Conservation (phyloP, 2,329 filamentous ascomycete genomes). For the Purpureocillium lavendulum region DNA sequence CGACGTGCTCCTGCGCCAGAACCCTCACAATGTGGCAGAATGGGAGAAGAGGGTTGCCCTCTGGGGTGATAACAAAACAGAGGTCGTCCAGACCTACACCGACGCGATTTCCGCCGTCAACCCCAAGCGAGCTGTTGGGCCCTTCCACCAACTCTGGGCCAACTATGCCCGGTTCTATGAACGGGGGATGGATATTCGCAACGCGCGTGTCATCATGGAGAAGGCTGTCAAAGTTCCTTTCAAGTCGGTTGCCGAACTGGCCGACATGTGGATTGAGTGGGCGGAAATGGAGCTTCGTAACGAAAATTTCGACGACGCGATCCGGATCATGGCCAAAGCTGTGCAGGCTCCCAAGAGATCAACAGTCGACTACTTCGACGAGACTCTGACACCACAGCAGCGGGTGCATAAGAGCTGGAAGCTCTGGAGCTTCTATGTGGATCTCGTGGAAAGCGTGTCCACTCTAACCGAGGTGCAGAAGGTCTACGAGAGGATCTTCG, state of each 20-base stretch:
- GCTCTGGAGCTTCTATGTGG: constrained; percentile 98
- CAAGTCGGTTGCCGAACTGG: constrained; percentile 93
- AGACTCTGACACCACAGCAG: constrained; percentile 87
- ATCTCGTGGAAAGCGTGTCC: constrained; percentile 90
- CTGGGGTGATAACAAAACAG: constrained; percentile 87
- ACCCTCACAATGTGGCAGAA: constrained; percentile 90
- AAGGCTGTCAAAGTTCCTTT: constrained; percentile 97
- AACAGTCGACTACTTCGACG: constrained; percentile 99
- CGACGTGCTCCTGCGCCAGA: constrained; percentile 89
- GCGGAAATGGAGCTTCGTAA: constrained; percentile 95
- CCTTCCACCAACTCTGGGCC: constrained; percentile 91
- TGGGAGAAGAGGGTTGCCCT: constrained; percentile 96
- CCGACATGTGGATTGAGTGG: constrained; percentile 99
- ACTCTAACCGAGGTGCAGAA: constrained; percentile 86
- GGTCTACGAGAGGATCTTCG: constrained; percentile 96
- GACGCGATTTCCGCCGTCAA: constrained; percentile 88
- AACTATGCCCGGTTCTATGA: constrained; percentile 99
- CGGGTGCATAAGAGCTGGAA: constrained; percentile 99
- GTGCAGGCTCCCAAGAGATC: constrained; percentile 94
- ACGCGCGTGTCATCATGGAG: constrained; percentile 87
- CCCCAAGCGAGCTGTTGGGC: constrained; percentile 87
- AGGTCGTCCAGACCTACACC: constrained; percentile 91
- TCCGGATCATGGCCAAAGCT: constrained; percentile 94
- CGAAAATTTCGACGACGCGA: constrained; percentile 91
- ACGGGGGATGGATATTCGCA: constrained; percentile 71